Conservation (phyloP, 768 basidiomycete species). For the Galerina marginata region DNA sequence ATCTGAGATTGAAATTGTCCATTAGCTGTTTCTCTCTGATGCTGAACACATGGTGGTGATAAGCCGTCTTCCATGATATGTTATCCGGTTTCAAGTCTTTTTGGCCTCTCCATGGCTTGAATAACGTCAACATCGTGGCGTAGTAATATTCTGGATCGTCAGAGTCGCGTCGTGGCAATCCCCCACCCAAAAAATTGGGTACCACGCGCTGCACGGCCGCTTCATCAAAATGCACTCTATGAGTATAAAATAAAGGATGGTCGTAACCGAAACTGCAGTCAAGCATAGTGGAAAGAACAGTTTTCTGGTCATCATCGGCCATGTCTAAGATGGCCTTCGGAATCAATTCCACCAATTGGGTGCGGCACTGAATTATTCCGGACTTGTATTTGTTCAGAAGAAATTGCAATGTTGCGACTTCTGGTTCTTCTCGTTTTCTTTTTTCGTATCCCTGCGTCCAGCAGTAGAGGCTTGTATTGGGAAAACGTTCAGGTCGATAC, state of each 20-base stretch:
- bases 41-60: constrained; percentile 18
- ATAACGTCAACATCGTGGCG: constrained; percentile 33
- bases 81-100: constrained; percentile 19
- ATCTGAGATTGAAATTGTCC: constrained; percentile 33
- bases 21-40: constrained; percentile 23
- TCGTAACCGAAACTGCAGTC: constrained; percentile 8
- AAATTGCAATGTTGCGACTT: not conserved
- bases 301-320: not conserved
- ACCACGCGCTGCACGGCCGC: constrained; percentile 13
- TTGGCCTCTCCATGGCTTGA: constrained; percentile 35
- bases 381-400: not conserved
- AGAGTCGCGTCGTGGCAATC: constrained; percentile 32
- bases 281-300: not conserved
- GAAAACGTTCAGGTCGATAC: not conserved
- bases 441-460: not conserved
- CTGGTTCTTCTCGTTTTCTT: not conserved
- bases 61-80: constrained; percentile 31
- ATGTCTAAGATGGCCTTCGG: not conserved
- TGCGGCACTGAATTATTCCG: not conserved
- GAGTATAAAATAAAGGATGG: constrained; percentile 31
- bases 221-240: constrained; percentile 19
- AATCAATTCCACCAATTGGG: not conserved
- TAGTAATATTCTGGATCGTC: constrained; percentile 37
- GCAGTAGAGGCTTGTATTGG: not conserved
- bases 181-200: constrained; percentile 33